These are phyloP conservation scores for Boletus sp. DNA, from an alignment of 768 basidiomycete species.

Conservation along the genomic window DNA sequence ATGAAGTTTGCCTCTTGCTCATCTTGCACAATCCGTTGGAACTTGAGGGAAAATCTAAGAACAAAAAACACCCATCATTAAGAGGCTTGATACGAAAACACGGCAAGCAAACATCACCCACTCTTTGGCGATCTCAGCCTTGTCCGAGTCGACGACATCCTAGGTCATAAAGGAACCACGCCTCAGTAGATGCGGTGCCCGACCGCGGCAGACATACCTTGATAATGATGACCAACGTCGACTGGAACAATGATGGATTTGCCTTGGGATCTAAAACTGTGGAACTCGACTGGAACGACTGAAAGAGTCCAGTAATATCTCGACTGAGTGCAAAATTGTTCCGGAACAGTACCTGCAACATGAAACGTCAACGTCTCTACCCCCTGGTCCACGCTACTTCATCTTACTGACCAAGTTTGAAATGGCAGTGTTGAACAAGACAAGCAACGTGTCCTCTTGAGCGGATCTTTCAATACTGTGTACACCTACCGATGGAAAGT, in stretches of 20 bases:
- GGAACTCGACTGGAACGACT: slow-evolving; percentile 58
- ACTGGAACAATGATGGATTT: slow-evolving; percentile 58
- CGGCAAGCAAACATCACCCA: slow-evolving; percentile 22
- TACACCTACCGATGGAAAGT: slow-evolving; percentile 37
- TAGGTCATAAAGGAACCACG: slow-evolving; percentile 16
- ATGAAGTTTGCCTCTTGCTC: slow-evolving; percentile 65
- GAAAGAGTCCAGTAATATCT: slow-evolving; percentile 58
- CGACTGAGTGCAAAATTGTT: slow-evolving; percentile 63
- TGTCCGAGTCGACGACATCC: slow-evolving; percentile 65
- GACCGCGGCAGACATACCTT: slow-evolving; percentile 37
- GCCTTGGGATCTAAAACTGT: slow-evolving; percentile 54
- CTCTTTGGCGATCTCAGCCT: slow-evolving; percentile 56
- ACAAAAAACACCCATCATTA: not conserved
- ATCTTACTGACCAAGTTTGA: slow-evolving; percentile 56
- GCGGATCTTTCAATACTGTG: slow-evolving; percentile 61
- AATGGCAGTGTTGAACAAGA: slow-evolving; percentile 62
- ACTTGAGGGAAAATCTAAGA: slow-evolving; percentile 51
- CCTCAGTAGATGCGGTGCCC: not conserved
- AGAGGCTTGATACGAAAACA: not conserved
- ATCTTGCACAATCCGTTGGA: slow-evolving; percentile 58
- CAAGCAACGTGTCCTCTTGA: slow-evolving; percentile 61
- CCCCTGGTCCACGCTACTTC: fast-evolving
- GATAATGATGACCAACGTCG: slow-evolving; percentile 58
- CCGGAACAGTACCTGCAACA: slow-evolving; percentile 53
- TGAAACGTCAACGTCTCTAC: not conserved